Evolutionary conservation across 1,284 basidiomycete species (phyloP).

Genomic region (Takashimella koratensis): DNA sequence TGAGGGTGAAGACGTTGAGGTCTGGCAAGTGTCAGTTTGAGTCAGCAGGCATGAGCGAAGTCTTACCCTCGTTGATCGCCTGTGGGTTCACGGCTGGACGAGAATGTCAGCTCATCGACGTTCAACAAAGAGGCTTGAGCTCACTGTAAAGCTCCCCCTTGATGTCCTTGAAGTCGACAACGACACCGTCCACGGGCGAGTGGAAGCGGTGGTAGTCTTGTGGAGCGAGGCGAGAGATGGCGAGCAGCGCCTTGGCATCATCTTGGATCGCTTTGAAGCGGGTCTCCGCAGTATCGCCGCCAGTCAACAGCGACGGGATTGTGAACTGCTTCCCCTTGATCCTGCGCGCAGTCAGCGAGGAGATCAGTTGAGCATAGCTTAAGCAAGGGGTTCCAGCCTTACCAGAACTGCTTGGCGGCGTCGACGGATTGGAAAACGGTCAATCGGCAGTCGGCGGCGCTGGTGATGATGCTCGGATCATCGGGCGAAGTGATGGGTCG

Average conservation of each 20-base stretch:
- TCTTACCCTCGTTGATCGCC: constrained; percentile 63
- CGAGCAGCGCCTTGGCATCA: constrained; percentile 25
- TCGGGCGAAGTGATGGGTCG: constrained; percentile 62
- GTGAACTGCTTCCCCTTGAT: constrained; percentile 73
- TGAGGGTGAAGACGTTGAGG: constrained; percentile 13
- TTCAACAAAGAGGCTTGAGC: constrained; percentile 10
- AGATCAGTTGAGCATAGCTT: not conserved
- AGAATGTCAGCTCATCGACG: not conserved
- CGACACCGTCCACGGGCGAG: constrained; percentile 64
- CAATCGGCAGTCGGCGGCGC: constrained; percentile 70
- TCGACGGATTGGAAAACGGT: constrained; percentile 63
- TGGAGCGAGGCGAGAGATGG: constrained; percentile 60
- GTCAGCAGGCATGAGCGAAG: constrained; percentile 3
- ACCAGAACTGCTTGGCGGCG: constrained; percentile 67
- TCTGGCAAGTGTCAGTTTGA: constrained; percentile 5
- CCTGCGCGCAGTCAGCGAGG: constrained; percentile 53
- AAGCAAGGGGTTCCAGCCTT: constrained; percentile 12
- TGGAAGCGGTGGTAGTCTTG: constrained; percentile 86
- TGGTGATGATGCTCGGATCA: constrained; percentile 58
- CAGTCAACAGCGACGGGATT: constrained; percentile 59
- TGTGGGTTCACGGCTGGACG: constrained; percentile 57
- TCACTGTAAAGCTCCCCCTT: constrained; percentile 47
- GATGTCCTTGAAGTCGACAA: constrained; percentile 53
- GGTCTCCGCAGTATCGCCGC: constrained; percentile 49
- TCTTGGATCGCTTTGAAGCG: constrained; percentile 52